Percentiles rank a stretch among this genome's conserved stretches.
These are phyloP conservation scores for Eleusine coracana DNA, from an alignment of 176 grass and related monocot genomes.

Conservation along the genomic window DNA sequence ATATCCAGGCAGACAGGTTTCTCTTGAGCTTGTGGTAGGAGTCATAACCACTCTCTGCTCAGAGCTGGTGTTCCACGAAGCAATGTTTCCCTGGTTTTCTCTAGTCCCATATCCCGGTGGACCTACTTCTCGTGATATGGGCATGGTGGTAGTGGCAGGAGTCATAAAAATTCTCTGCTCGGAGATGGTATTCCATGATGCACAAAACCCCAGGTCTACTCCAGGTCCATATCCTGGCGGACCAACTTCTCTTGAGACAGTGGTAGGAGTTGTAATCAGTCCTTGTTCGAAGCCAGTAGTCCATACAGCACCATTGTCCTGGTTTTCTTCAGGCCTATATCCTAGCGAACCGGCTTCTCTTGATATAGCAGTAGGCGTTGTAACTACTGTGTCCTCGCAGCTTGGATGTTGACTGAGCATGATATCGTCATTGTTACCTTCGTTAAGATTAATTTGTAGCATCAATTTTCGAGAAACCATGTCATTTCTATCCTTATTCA, in stretches of 20 bases:
- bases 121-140: slow-evolving; percentile 10
- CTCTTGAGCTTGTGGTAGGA: slow-evolving; percentile 7
- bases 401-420: slow-evolving; percentile 25
- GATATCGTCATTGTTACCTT: slow-evolving; percentile 41
- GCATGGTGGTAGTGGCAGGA: neutral
- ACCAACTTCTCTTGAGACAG: neutral
- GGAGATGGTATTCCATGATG: neutral
- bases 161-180: neutral
- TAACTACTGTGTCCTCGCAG: neutral
- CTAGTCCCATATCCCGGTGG: slow-evolving; percentile 19
- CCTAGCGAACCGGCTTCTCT: slow-evolving; percentile 28
- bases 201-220: neutral
- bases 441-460: slow-evolving; percentile 36
- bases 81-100: slow-evolving; percentile 27
- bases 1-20: slow-evolving; percentile 4
- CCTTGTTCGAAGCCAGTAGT: slow-evolving; percentile 29
- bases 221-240: slow-evolving; percentile 18
- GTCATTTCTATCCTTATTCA: slow-evolving; percentile 33
- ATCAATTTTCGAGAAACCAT: slow-evolving; percentile 28
- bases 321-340: slow-evolving; percentile 24
- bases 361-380: slow-evolving; percentile 24
- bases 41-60: neutral
- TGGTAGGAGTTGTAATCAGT: neutral
- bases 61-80: neutral
- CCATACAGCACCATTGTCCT: slow-evolving; percentile 22